Evolutionary conservation across 2,329 filamentous ascomycete species (phyloP), one percentile per base, ranked within the genome.

Genomic region (Nigrospora sphaerica): DNA sequence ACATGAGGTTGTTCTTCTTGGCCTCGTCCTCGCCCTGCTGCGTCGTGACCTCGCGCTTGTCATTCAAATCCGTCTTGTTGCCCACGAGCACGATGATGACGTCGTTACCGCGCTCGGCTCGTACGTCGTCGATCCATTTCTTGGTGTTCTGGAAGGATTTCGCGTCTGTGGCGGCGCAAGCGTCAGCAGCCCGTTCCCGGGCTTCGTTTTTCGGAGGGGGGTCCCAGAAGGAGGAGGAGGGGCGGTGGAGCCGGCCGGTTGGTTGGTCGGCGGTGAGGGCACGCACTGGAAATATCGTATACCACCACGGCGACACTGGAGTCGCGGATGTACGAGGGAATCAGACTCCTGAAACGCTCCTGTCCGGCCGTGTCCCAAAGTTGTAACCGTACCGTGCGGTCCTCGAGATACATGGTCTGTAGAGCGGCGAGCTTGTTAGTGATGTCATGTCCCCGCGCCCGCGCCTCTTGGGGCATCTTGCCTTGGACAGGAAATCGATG

Each of bases 41-140:
- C 33, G 90, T 95, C 37, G 92, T 98, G 50, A 98, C 93, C 70
- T 98, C 92, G 46, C 93, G 82, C 79, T 96, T 97, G 69, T 98
- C 93, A 68, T 93, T 95, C 67, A 98, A 70, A 77, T 98, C 93
- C 39, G 93, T 98, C 83, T 98, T 98, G 77, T 98, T 98, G 56
- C 93, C 93, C 35, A 98, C 95, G 40, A 98, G 74, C 40, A 98
- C 93, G 60, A 98, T 97, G 60, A 98, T 98, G 50, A 98, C 95
- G 69, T 98, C 93, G 74, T 95, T 95, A 44, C 93, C 93, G 62
- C 93, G 82, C 74, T 98, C 93, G 44, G 91, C 92, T 52, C 93
- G 82, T 48, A 98, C 93, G 64, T 98, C 93, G 64, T 98, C 93
- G 55, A 98, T 95, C 93, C 95, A 98, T 78, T 98, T 98, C 62